Evolutionary conservation across 306 rosid species (phyloP).

Genomic region (Astragalus glycyphyllos): DNA sequence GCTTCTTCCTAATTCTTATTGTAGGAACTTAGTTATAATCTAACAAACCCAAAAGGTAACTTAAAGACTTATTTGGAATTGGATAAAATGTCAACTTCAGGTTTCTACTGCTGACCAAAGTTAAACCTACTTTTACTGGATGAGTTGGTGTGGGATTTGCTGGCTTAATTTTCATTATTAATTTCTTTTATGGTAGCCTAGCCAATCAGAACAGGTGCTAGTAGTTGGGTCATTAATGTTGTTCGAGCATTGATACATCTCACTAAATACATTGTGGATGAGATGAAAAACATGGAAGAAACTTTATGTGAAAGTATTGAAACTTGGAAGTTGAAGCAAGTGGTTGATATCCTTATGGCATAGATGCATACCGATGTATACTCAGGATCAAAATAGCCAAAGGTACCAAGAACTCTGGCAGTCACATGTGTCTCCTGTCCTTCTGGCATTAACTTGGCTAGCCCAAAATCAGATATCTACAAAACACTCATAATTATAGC

Average conservation of each 20-base stretch:
- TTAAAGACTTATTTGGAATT: slow-evolving; percentile 1
- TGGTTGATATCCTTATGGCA: not conserved
- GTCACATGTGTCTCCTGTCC: slow-evolving; percentile 82
- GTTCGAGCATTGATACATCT: slow-evolving; percentile 27
- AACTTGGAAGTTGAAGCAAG: slow-evolving; percentile 8
- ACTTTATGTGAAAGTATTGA: not conserved
- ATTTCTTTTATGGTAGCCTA: slow-evolving; percentile 13
- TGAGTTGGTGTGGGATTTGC: slow-evolving; percentile 36
- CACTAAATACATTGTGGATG: not conserved
- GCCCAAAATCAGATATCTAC: slow-evolving; percentile 96
- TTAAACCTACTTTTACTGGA: slow-evolving; percentile 16
- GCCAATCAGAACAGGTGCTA: slow-evolving; percentile 15
- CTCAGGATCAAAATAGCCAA: slow-evolving; percentile 95
- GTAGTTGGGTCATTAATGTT: slow-evolving; percentile 14
- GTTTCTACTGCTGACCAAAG: slow-evolving; percentile 30
- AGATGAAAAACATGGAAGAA: slow-evolving; percentile 13
- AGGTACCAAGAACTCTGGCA: slow-evolving; percentile 90
- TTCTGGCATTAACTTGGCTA: slow-evolving; percentile 96
- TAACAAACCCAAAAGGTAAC: slow-evolving; percentile 17
- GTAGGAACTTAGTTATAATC: not conserved
- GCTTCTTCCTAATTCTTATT: not conserved
- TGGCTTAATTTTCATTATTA: slow-evolving; percentile 29
- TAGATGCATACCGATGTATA: slow-evolving; percentile 78
- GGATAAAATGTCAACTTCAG: slow-evolving; percentile 30
- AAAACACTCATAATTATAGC: slow-evolving; percentile 5